Percentiles rank a stretch among this genome's conserved stretches.
phyloP scores from a whole-genome alignment of 2,329 filamentous ascomycete genomes.

The Paracorniculantispora psalliotae region DNA sequence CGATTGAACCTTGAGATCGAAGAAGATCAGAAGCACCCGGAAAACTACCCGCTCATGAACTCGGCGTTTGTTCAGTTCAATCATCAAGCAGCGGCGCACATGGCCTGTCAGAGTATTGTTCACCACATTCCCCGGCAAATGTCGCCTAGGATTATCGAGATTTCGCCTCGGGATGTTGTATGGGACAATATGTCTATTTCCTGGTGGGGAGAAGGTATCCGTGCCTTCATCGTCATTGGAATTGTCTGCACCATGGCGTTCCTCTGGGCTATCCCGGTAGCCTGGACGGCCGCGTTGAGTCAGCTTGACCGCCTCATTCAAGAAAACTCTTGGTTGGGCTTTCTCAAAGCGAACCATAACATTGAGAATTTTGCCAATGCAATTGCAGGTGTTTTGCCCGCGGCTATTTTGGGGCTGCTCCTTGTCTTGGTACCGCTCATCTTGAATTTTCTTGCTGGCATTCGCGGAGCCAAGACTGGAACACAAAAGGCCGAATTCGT shows the following conservation, averaged over 20 bases:
- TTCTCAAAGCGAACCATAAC: constrained; percentile 55
- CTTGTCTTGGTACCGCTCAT: constrained; percentile 78
- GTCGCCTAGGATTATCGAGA: constrained; percentile 87
- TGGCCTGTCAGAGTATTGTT: constrained; percentile 90
- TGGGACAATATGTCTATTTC: constrained; percentile 97
- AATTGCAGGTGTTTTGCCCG: constrained; percentile 82
- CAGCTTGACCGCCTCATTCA: constrained; percentile 68
- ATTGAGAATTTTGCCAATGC: constrained; percentile 58
- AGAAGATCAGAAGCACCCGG: constrained; percentile 76
- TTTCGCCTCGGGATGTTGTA: constrained; percentile 84
- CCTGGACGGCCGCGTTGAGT: constrained; percentile 77
- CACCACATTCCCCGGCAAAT: constrained; percentile 92
- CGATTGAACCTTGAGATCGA: constrained; percentile 90
- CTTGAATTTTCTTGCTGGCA: constrained; percentile 64
- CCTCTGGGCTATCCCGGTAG: constrained; percentile 86
- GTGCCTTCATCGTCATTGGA: constrained; percentile 59
- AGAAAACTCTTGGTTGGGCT: constrained; percentile 63
- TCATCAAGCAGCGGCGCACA: constrained; percentile 92
- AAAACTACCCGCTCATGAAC: constrained; percentile 87
- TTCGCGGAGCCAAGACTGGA: constrained; percentile 79
- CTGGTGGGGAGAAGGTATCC: constrained; percentile 87
- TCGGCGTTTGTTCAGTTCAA: constrained; percentile 99
- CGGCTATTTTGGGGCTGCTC: constrained; percentile 68
- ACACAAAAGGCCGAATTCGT: constrained; percentile 76
- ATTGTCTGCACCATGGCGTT: constrained; percentile 72